A percentile compares a stretch with the other conserved stretches of the same genome.
phyloP scores from a whole-genome alignment of 192 early-diverging fungal genomes.

The Fimicolochytrium jonesii region DNA sequence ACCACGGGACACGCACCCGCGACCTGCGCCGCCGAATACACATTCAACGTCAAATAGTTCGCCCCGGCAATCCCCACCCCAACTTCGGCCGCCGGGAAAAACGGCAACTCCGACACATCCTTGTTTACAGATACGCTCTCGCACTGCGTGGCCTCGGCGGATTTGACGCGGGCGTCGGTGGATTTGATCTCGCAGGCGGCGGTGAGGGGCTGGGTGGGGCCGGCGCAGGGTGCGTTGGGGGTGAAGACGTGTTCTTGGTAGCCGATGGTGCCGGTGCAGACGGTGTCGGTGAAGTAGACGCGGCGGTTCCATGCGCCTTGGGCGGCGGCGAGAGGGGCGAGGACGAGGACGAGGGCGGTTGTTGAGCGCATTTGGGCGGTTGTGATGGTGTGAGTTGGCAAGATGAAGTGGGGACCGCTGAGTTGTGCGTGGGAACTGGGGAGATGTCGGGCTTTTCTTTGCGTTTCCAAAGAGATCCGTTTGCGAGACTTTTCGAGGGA shows the following conservation, averaged over 20 bases:
- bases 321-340: conserved; percentile 10
- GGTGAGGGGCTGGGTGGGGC: neutral
- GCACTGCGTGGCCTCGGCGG: conserved; percentile 20
- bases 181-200: conserved; percentile 16
- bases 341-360: neutral
- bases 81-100: conserved; percentile 8
- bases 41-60: conserved; percentile 21
- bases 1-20: neutral
- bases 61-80: conserved; percentile 6
- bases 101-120: conserved; percentile 7
- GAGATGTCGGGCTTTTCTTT: no score
- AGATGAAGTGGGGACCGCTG: no score
- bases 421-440: no score
- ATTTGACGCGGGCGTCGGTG: conserved; percentile 3
- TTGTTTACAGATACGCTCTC: conserved; percentile 5
- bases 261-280: conserved; percentile 7
- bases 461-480: no score
- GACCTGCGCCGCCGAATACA: neutral
- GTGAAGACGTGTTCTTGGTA: conserved; percentile 19
- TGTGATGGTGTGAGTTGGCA: no score
- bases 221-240: conserved; percentile 5
- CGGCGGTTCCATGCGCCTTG: conserved; percentile 23
- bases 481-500: no score
- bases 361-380: no score
- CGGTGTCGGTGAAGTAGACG: conserved; percentile 19